phyloP scores from a whole-genome alignment of 768 basidiomycete species.

The Podaxis mareebaensis region DNA sequence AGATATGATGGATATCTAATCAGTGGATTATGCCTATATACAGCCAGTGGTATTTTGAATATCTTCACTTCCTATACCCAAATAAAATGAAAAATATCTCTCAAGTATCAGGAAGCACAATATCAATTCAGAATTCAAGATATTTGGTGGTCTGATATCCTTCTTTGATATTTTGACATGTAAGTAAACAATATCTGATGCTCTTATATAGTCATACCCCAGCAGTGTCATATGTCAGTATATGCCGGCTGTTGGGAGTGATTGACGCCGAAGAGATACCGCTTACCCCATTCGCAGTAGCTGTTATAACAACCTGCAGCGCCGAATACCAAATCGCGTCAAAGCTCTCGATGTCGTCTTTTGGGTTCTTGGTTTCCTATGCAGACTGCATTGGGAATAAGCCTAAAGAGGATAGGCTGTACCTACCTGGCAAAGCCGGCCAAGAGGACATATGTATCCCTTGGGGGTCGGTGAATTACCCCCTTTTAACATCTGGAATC shows the following conservation, averaged over 20 bases:
- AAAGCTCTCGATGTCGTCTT: constrained; percentile 70
- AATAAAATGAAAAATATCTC: too few relatives aligned
- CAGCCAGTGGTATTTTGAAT: too few relatives aligned
- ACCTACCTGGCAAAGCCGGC: constrained; percentile 77
- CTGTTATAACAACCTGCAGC: constrained; percentile 83
- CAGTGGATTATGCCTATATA: too few relatives aligned
- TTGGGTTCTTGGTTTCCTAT: constrained; percentile 69
- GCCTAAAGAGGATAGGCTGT: background rate
- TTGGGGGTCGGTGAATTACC: constrained; percentile 42
- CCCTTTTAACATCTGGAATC: constrained; percentile 32
- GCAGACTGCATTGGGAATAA: background rate
- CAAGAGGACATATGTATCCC: constrained; percentile 88
- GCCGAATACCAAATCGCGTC: constrained; percentile 84
- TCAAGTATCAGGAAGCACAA: too few relatives aligned
- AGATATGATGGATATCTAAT: too few relatives aligned
- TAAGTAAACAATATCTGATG: too few relatives aligned
- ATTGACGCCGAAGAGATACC: background rate
- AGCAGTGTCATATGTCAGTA: background rate
- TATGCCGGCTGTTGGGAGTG: background rate
- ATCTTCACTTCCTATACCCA: too few relatives aligned
- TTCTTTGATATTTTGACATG: too few relatives aligned
- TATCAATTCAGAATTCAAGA: too few relatives aligned
- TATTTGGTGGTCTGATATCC: too few relatives aligned
- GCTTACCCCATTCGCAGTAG: constrained; percentile 75
- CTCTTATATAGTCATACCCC: too few relatives aligned